These are phyloP conservation scores for Blastomyces parvus DNA, from an alignment of 2,329 filamentous ascomycete genomes.

Conservation along the genomic window DNA sequence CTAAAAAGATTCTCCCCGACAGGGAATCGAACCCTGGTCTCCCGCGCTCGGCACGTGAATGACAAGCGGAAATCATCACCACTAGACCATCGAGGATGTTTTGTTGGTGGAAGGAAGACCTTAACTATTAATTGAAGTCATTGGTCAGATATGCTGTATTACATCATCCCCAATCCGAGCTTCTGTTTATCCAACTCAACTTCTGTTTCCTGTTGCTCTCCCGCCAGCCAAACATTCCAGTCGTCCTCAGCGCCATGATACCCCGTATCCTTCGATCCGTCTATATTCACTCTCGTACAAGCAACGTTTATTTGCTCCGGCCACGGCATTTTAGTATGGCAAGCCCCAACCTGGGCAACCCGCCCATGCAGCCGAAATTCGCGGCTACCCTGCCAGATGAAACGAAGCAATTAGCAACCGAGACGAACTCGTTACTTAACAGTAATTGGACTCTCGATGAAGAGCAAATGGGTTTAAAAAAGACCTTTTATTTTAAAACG, in stretches of 20 bases:
- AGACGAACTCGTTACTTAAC: constrained; percentile 21
- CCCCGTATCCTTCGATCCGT: not conserved
- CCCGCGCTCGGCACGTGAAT: not conserved
- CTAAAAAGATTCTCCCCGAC: not conserved
- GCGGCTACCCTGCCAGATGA: not conserved
- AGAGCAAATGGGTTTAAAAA: constrained; percentile 27
- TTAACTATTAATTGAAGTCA: not conserved
- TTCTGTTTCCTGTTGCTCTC: not conserved
- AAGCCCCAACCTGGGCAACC: not conserved
- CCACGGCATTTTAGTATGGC: constrained; percentile 3
- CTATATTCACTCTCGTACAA: not conserved
- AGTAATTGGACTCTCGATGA: constrained; percentile 29
- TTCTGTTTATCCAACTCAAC: not conserved
- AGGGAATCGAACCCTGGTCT: constrained; percentile 8
- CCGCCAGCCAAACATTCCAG: not conserved
- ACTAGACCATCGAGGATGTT: constrained; percentile 10
- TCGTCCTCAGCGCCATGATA: not conserved
- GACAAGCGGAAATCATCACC: constrained; percentile 9
- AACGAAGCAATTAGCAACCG: constrained; percentile 8
- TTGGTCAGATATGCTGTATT: too few relatives aligned
- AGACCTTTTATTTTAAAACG: constrained; percentile 32
- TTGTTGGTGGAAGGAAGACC: too few relatives aligned
- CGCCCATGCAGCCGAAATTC: not conserved
- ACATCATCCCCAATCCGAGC: not conserved
- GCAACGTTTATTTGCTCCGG: not conserved